These are phyloP conservation scores for Sisymbrium altissimum DNA, from an alignment of 345 rosid species.

Conservation along the genomic window DNA sequence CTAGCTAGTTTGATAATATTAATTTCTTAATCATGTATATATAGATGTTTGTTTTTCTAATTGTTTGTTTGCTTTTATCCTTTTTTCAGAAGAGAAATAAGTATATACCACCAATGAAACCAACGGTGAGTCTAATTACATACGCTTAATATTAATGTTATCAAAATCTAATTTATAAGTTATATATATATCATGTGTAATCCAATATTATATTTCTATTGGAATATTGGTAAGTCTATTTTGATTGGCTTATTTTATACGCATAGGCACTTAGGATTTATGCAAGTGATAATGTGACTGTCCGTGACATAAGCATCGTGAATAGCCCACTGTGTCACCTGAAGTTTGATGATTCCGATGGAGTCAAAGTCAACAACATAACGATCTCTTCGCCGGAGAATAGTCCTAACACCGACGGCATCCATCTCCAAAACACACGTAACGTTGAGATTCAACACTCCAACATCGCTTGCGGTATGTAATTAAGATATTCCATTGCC, in stretches of 20 bases:
- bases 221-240: background rate
- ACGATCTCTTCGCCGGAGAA: constrained; percentile 64
- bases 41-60: background rate
- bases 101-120: constrained; percentile 60
- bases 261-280: constrained; percentile 75
- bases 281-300: constrained; percentile 60
- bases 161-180: background rate
- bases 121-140: constrained; percentile 51
- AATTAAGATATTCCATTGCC: constrained; percentile 21
- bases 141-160: background rate
- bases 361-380: constrained; percentile 56
- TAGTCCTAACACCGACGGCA: constrained; percentile 89
- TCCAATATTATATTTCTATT: background rate
- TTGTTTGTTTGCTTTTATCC: background rate
- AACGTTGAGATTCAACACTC: constrained; percentile 77
- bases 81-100: constrained; percentile 49
- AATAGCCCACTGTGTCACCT: constrained; percentile 88
- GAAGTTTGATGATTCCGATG: constrained; percentile 69
- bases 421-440: constrained; percentile 79
- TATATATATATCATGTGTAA: background rate
- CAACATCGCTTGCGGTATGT: constrained; percentile 69
- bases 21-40: background rate
- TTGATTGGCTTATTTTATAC: background rate
- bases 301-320: constrained; percentile 60
- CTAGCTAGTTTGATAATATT: background rate